Base-by-base conservation (phyloP, 2,329 filamentous ascomycete genomes). In the Hymenoscyphus fraxineus region DNA sequence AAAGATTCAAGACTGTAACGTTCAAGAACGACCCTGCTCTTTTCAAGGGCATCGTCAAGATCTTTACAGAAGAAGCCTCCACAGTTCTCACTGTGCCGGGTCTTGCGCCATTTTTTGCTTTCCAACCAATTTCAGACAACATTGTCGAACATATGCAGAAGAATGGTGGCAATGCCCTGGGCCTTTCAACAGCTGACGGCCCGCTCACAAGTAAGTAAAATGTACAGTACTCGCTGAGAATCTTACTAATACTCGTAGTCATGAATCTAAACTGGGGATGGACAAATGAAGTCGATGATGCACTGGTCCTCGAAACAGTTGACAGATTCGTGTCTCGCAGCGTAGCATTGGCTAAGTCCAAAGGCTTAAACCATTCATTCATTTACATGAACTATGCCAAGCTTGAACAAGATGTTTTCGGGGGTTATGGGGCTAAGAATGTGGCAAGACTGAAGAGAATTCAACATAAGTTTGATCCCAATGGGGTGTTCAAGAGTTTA, bases 381-480 rank as follows among this genome's bases (percentile, higher is more conserved):
- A 65, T 71, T 7, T 79, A 78, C 65, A 68, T 78, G 39, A 78
- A 80, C 65, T 79, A 80, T 65, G 77, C 77, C 1, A 71, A 70
- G 27, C 58, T 64, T 5, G 70, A 70, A 32, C 77, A 79, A 65
- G 70, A 75, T 62, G 73, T 77, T 2, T 71, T 78, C 39, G 54
- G 61, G 6, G 69, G 76, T 1, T 80, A 78, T 65, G 77, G 78
- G 0, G 60, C 69, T 51, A 67, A 71, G 41, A 79, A 76, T 56
- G 39, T 75, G 16, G 63, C 67, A 9, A 71, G 65, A 15, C 61
- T 76, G 59, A 67, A 63, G 47, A 39, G 22, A 2, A 61, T 73
- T 10, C 65, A 68, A 15, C 60, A 64, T 40, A 71, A 65, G 27
- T 74, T 72, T 65, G 73, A 76, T 64, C 72, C 71, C 0, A 32